Percentiles rank a stretch among this genome's conserved stretches.
phyloP scores from a whole-genome alignment of 1,139 yeast genomes.

The Kluyveromyces sp. region DNA sequence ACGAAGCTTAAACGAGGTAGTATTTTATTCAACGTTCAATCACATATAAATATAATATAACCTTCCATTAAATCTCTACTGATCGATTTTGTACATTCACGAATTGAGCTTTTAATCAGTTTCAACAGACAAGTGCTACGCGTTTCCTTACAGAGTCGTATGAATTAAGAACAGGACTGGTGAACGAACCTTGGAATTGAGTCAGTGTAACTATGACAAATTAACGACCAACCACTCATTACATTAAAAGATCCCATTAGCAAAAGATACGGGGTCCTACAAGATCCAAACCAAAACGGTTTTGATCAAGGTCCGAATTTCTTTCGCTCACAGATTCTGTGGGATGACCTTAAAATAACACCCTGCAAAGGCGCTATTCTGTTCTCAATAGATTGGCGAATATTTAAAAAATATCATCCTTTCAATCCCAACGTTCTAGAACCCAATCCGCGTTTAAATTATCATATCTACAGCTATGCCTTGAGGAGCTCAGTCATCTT shows the following conservation, averaged over 20 bases:
- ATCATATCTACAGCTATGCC: background rate
- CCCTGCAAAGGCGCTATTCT: slow-evolving; percentile 21
- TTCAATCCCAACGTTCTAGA: slow-evolving; percentile 5
- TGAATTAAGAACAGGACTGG: background rate
- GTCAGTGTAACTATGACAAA: slow-evolving; percentile 37
- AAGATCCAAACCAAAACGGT: slow-evolving; percentile 17
- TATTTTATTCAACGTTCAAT: slow-evolving; percentile 16
- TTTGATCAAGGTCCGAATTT: slow-evolving; percentile 1
- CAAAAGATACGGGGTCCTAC: slow-evolving; percentile 7
- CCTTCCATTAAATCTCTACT: slow-evolving; percentile 7
- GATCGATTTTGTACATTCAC: slow-evolving; percentile 3
- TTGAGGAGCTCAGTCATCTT: background rate
- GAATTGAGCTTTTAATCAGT: background rate
- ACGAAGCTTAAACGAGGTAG: slow-evolving; percentile 47
- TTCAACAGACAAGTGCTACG: background rate
- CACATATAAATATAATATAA: slow-evolving; percentile 7
- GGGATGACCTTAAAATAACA: slow-evolving; percentile 22
- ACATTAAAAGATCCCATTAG: slow-evolving; percentile 30
- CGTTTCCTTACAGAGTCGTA: background rate
- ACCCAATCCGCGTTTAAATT: too few species aligned
- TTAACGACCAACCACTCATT: slow-evolving; percentile 32
- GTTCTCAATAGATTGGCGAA: slow-evolving; percentile 31
- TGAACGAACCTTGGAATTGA: background rate
- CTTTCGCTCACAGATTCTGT: slow-evolving; percentile 10
- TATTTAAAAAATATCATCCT: slow-evolving; percentile 28